Base-by-base conservation (phyloP, 2,329 filamentous ascomycete genomes). In the Trichoderma harzianum region DNA sequence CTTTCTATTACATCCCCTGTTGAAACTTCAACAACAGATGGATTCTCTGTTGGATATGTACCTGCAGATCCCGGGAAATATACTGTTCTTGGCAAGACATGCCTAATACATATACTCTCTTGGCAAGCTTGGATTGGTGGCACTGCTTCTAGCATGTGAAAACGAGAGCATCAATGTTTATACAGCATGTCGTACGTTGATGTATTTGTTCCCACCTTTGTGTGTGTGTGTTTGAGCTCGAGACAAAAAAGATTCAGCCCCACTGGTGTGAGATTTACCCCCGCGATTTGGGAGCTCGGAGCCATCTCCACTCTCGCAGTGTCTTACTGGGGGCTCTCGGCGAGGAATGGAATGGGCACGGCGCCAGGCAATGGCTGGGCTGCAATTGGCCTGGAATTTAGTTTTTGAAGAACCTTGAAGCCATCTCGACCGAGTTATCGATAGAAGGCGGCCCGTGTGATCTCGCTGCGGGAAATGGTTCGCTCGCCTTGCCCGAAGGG, bases 331-430 rank as follows among this genome's bases (percentile, higher is more conserved):
- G 34, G 39, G n/a, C 28, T 36, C 18, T 18, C 24, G 18, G n/a
- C 11, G 28, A 69, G 67, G 67, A 69, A 69, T 69, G 67, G 39
- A 69, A 69, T 69, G 67, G 28, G 36, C 39, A 28, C 26, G 66
- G 36, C 55, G 66, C 36, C 55, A 26, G 34, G 55, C 34, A 61
- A 61, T 69, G 36, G 66, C 51, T 66, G n/a, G 47, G 43, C 24
- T 36, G 63, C n/a, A 55, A 11, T 39, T 53, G 39, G 57, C 53
- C 30, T 62, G 67, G 67, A 69, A 69, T 62, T 53, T 34, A 18
- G 64, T 28, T 24, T 28, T 16, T 32, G 30, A 34, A 24, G 39
- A 43, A 43, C 16, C 39, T 39, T 16, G 32, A 28, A 47, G 39
- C 32, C 26, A 53, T 62, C 36, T 62, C 57, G 21, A 24, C 32